Percentiles rank a stretch among this genome's conserved stretches.
Evolutionary conservation across 805 yeast species (phyloP).

Genomic region (Yarrowia sp.): DNA sequence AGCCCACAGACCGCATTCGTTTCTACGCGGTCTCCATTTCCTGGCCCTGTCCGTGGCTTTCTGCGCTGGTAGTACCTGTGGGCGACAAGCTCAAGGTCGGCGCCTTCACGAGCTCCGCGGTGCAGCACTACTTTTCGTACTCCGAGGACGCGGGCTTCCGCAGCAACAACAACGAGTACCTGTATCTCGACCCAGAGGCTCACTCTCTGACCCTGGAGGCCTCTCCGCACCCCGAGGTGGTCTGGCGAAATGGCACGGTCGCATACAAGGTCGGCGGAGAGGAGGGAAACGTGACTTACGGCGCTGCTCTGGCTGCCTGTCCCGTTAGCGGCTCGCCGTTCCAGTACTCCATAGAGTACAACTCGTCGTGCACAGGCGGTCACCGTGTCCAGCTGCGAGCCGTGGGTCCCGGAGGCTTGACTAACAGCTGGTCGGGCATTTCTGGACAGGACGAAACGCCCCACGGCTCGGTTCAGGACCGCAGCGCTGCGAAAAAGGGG

Average conservation of each 20-base stretch:
- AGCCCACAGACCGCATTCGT: neutral
- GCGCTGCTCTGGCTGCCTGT: conserved; percentile 1
- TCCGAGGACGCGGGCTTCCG: neutral
- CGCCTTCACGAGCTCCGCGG: neutral
- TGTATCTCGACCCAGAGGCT: neutral
- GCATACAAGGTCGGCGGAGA: neutral
- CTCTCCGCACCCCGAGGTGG: conserved; percentile 7
- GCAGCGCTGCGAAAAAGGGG: neutral
- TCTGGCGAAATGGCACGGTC: conserved; percentile 20
- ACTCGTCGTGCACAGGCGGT: conserved; percentile 2
- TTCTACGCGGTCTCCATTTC: conserved; percentile 8
- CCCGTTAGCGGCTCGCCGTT: neutral
- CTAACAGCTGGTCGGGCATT: too few species aligned
- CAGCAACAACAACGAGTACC: neutral
- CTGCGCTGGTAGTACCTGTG: neutral
- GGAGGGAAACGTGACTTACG: neutral
- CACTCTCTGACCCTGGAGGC: neutral
- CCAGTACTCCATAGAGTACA: conserved; percentile 2
- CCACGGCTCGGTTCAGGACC: neutral
- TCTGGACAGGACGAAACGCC: neutral
- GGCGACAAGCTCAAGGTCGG: conserved; percentile 18
- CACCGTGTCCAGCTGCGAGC: neutral
- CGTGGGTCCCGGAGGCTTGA: neutral
- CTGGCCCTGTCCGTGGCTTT: conserved; percentile 17
- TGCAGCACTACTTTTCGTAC: neutral